Base-by-base conservation (phyloP, 1,284 basidiomycete genomes). In the Cronartium quercuum region DNA sequence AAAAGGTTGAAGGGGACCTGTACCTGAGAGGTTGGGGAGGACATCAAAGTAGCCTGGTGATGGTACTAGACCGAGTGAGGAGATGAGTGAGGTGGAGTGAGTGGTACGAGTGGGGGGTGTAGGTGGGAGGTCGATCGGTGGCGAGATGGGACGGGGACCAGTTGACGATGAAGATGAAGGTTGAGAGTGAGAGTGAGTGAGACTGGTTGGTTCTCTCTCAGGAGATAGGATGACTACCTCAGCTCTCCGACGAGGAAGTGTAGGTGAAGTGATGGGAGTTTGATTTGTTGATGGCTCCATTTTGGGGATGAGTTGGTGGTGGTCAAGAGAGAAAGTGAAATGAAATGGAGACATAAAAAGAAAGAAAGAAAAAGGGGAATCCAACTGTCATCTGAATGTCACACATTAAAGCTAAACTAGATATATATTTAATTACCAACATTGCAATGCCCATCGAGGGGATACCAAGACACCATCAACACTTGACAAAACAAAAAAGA, bases 51-150 rank as follows among this genome's bases (percentile, higher is more conserved):
- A 34, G 29, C 35, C 21, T 24, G 15, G 13, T 15, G 35, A 61
- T 6, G 35, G 35, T 15, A 13, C 13, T 24, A 29, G 35, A 34
- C 35, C 21, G 21, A 6, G 21, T 34, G 6, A 9, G 58, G 35
- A 24, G 58, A 6, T 29, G 13, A 24, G 10, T 34, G 12, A 15
- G 21, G 21, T 15, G 21, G 15, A 37, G 21, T 61, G 7, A 61
- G 18, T 61, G 13, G 21, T n/a, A 4, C 24, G 21, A 21, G 58
- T 34, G 15, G 58, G 58, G 13, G 58, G 58, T 34, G 58, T 61
- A 61, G 58, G 58, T 61, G 58, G 58, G 21, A 61, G 35, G 3
- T 61, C 21, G 35, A 61, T 61, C 3, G 58, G 58, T n/a, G 58
- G 58, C 24, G 58, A 24, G 21, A 60, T 60, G 1, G 57, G 57